These are phyloP conservation scores for Sergeia podlipaevii DNA, from an alignment of 208 protist genomes.

Conservation along the genomic window DNA sequence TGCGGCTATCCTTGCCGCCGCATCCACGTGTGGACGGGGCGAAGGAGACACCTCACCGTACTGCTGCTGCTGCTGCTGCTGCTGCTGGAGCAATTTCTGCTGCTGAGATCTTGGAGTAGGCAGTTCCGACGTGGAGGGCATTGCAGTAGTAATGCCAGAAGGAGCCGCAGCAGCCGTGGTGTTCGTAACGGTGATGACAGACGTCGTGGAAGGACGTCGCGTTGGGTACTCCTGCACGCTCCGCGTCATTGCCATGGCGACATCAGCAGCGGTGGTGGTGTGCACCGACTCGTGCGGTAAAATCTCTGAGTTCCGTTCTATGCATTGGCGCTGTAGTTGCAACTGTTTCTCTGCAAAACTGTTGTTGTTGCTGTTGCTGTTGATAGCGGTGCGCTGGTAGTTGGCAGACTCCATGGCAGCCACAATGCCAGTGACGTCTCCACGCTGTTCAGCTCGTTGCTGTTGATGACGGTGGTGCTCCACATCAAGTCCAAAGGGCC, in stretches of 20 bases:
- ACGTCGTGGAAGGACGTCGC: not conserved
- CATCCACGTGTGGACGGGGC: not conserved
- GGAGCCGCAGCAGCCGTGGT: not conserved
- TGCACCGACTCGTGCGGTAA: not conserved
- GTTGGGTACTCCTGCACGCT: not conserved
- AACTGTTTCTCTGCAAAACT: not conserved
- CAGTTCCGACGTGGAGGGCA: not conserved
- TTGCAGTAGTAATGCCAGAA: not conserved
- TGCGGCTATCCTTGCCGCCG: not conserved
- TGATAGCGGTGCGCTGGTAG: not conserved
- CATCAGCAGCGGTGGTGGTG: not conserved
- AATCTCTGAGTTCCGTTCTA: too few relatives aligned
- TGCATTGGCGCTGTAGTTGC: not conserved
- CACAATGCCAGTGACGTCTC: not conserved
- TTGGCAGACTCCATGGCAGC: not conserved
- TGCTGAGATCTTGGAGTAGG: not conserved
- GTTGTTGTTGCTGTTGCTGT: not conserved
- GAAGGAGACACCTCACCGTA: not conserved
- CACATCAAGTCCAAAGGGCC: slow-evolving; percentile 38
- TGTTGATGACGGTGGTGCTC: not conserved
- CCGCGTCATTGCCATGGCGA: not conserved
- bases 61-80: not conserved
- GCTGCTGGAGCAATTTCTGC: not conserved
- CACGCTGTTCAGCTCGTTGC: too few relatives aligned
- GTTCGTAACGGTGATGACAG: not conserved